Evolutionary conservation across 129 eudicot genomes (phyloP), one percentile per base, ranked within the genome.

Genomic region (Cynara cardunculus): DNA sequence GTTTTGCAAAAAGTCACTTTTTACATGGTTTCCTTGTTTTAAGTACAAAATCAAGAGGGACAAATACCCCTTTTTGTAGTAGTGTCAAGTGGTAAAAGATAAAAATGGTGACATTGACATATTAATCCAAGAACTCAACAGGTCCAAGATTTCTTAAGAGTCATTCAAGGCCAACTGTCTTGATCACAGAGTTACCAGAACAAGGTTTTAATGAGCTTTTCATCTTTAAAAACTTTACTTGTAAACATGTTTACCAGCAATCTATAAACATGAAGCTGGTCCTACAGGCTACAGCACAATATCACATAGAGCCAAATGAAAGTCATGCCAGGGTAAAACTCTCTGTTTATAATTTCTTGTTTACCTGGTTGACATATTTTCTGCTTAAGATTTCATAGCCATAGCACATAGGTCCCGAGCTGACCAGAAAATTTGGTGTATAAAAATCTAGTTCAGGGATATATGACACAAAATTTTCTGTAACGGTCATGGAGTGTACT

Each of bases 141-240:
- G 72, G 41, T 80, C 19, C 78, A 65, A 44, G n/a, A 81, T 62
- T 72, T 73, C 35, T 25, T 65, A 69, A 10, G 67, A 44, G 49
- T 68, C 75, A 78, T 69, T 78, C 31, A 78, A 69, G 75, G 65
- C 64, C 71, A 76, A 34, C 72, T 16, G 25, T 59, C 62, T 77
- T 34, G 2, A 65, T 64, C 80, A 46, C 1, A 61, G 69, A 71
- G 24, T 80, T 80, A 6, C 83, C 44, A 53, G 71, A 80, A 59
- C 27, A 61, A n/a, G 18, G 18, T 24, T 21, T 70, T 16, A 14
- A 49, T 31, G 13, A 37, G 69, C 10, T 75, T 27, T 18, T 49
- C n/a, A 73, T 41, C 14, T 14, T 5, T 22, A 13, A 32, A 32
- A 61, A 61, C 35, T n/a, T 21, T 32, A 13, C 11, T n/a, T 26